Evolutionary conservation across 1,284 basidiomycete species (phyloP).

Genomic region (Moniliella sp.): DNA sequence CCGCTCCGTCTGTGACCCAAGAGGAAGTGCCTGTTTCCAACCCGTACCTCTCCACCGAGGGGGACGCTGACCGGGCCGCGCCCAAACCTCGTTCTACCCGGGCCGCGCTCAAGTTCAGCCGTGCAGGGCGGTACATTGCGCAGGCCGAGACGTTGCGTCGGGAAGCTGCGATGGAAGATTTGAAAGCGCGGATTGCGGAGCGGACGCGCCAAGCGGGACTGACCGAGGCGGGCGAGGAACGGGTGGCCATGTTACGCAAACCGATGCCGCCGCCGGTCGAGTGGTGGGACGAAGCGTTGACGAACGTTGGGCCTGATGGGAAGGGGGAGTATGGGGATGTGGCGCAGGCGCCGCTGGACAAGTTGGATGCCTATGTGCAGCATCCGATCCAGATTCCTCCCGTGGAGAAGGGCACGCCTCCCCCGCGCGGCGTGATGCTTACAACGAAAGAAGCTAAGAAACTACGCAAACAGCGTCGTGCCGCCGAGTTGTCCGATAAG

Average conservation of each 20-base stretch:
- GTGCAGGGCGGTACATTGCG: slow-evolving; percentile 19
- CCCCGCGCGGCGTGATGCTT: slow-evolving; percentile 34
- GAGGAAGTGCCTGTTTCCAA: background rate
- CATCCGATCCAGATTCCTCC: slow-evolving; percentile 91
- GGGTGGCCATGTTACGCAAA: slow-evolving; percentile 39
- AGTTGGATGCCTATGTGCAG: slow-evolving; percentile 70
- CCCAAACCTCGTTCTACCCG: slow-evolving; percentile 9
- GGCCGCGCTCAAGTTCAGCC: slow-evolving; percentile 20
- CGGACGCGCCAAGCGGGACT: slow-evolving; percentile 74
- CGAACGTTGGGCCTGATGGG: slow-evolving; percentile 51
- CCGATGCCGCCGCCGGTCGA: slow-evolving; percentile 67
- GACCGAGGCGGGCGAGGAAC: slow-evolving; percentile 61
- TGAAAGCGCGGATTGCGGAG: slow-evolving; percentile 79
- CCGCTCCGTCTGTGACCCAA: too few relatives aligned
- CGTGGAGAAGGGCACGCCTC: slow-evolving; percentile 54
- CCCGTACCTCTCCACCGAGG: background rate
- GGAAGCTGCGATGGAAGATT: slow-evolving; percentile 55
- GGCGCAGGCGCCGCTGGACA: slow-evolving; percentile 36
- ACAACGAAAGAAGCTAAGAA: slow-evolving; percentile 69
- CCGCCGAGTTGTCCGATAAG: slow-evolving; percentile 78
- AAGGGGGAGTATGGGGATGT: slow-evolving; percentile 44
- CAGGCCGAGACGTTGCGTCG: slow-evolving; percentile 23
- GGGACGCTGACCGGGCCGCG: background rate
- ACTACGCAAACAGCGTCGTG: slow-evolving; percentile 67
- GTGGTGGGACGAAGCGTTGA: slow-evolving; percentile 87